phyloP scores from a whole-genome alignment of 176 grass and related monocot genomes.

The Aegilops umbellulata region DNA sequence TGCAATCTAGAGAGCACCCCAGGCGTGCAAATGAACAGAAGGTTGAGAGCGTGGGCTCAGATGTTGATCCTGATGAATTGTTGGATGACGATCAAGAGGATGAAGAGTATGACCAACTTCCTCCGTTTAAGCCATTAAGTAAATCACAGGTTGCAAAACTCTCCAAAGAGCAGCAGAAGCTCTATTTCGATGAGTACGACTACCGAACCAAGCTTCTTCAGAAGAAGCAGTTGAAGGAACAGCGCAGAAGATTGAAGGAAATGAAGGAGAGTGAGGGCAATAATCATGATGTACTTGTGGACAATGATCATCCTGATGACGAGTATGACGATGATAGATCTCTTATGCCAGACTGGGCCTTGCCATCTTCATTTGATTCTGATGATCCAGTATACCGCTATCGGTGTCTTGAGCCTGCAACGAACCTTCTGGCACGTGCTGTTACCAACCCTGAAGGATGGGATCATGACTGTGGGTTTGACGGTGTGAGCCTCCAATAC shows the following conservation, averaged over 20 bases:
- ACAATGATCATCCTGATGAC: conserved; percentile 36
- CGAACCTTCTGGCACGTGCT: conserved; percentile 61
- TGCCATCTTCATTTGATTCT: conserved; percentile 95
- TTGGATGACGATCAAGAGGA: conserved; percentile 46
- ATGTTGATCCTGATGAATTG: conserved; percentile 59
- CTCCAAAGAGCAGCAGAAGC: conserved; percentile 69
- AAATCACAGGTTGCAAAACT: conserved; percentile 86
- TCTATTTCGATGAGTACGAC: conserved; percentile 87
- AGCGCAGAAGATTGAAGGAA: conserved; percentile 57
- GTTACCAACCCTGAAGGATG: conserved; percentile 70
- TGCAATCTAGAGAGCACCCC: conserved; percentile 75
- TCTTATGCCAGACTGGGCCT: conserved; percentile 64
- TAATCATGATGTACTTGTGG: conserved; percentile 25
- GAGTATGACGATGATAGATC: conserved; percentile 43
- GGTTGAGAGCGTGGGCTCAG: conserved; percentile 36
- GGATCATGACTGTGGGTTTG: conserved; percentile 96
- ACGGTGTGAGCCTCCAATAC: conserved; percentile 68
- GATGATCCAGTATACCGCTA: conserved; percentile 70
- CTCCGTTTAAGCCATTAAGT: conserved; percentile 78
- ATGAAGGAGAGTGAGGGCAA: conserved; percentile 40
- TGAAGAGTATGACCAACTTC: conserved; percentile 68
- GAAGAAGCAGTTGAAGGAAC: conserved; percentile 80
- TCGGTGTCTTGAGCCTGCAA: conserved; percentile 53
- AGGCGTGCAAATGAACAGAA: conserved; percentile 41
- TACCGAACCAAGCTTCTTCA: conserved; percentile 85